These are phyloP conservation scores for Coffea canephora DNA, from an alignment of 257 asterid species.

Conservation along the genomic window DNA sequence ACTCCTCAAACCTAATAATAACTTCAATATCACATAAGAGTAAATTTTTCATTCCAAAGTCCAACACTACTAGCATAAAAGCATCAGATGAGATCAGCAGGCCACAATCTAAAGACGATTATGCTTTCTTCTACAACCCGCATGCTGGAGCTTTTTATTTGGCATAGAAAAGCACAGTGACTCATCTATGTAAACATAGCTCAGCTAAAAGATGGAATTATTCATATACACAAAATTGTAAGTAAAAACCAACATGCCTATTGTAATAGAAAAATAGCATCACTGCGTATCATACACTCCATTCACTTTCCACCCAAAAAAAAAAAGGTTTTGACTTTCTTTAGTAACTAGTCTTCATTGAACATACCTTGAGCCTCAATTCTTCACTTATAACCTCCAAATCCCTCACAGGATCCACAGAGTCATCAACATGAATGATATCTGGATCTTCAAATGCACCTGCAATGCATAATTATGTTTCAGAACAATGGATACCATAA, in stretches of 20 bases:
- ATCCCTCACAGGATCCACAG: slow-evolving; percentile 94
- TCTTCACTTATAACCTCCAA: slow-evolving; percentile 81
- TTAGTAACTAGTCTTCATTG: not conserved
- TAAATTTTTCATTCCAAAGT: too few relatives aligned
- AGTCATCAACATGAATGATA: slow-evolving; percentile 92
- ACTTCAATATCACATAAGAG: not conserved
- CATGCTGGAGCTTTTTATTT: too few relatives aligned
- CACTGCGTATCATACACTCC: not conserved
- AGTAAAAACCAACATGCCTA: not conserved
- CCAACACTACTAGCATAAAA: not conserved
- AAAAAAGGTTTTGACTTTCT: not conserved
- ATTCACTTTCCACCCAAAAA: not conserved
- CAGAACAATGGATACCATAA: not conserved
- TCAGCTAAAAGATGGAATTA: too few relatives aligned
- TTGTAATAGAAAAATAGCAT: too few relatives aligned
- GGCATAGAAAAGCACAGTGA: too few relatives aligned
- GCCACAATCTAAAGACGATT: not conserved
- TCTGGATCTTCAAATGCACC: slow-evolving; percentile 99
- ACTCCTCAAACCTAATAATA: not conserved
- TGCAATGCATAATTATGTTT: slow-evolving; percentile 21
- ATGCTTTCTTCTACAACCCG: not conserved
- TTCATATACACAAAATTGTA: too few relatives aligned
- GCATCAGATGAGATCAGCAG: not conserved
- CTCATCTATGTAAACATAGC: too few relatives aligned
- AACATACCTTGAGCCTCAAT: slow-evolving; percentile 79